Base-by-base conservation (phyloP, 441 rosid species). In the Mallotus japonicus region DNA sequence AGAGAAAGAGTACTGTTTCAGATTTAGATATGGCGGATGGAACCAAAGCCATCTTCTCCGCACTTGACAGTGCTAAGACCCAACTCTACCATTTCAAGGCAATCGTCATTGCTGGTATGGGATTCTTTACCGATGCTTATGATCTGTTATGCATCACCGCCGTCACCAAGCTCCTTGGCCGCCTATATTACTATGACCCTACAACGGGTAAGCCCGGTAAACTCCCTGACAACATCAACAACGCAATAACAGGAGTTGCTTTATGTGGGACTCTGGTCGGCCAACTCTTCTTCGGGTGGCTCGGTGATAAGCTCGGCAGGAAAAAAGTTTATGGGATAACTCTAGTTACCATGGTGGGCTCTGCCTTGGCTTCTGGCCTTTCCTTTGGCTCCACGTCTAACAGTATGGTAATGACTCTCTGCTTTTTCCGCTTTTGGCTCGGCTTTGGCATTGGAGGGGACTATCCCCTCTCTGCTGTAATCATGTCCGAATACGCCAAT, bases 361-460 rank as follows among this genome's bases (percentile, higher is more conserved):
- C 89, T 69, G 84, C 89, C 15, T 3, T 88, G 3, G 81, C 76
- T 1, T 88, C 88, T 14, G 92, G 92, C 44, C 76, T 88, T 20
- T 88, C 92, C 51, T 76, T 88, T 12, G 88, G 92, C 13, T 65
- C 83, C 55, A 72, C 85, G 7, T 73, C 88, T 5, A 24, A 65
- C 0, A 75, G 81, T 57, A 88, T 85, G 62, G 64, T 85, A 11
- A 81, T 68, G 0, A 82, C 83, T 55, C 88, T 88, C 37, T 82
- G 88, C 73, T 86, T 88, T 85, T 88, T 86, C 76, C 83, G 88
- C 32, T 86, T 86, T 77, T 84, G 87, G 87, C 88, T 86, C 0
- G 89, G 91, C 4, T 83, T 86, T 50, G 88, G 88, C 13, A 85
- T 86, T 16, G 92, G 92, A 54, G 90, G 90, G 5, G 90, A 88